Evolutionary conservation across 345 rosid species (phyloP).

Genomic region (Citrus cavaleriei): DNA sequence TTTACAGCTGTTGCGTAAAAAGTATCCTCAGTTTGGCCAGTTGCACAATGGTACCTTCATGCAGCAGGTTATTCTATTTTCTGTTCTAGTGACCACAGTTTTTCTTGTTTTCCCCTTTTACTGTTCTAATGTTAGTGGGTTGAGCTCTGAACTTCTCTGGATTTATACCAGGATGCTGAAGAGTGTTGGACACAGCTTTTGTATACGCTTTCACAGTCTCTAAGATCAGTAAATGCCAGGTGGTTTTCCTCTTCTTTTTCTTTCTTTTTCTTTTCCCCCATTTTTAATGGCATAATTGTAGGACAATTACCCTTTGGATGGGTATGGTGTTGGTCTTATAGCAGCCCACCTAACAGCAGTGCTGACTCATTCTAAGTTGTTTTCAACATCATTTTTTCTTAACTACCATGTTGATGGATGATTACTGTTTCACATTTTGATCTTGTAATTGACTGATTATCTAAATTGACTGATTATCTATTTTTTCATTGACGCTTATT

Average conservation of each 20-base stretch:
- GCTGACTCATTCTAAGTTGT: not conserved
- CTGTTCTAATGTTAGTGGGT: slow-evolving; percentile 1
- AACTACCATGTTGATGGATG: not conserved
- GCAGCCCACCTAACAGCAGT: not conserved
- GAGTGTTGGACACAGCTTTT: slow-evolving; percentile 98
- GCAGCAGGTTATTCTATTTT: slow-evolving; percentile 68
- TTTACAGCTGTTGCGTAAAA: slow-evolving; percentile 77
- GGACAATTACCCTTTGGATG: not conserved
- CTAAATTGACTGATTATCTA: not conserved
- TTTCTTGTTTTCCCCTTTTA: not conserved
- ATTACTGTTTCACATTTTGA: not conserved
- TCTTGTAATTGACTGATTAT: not conserved
- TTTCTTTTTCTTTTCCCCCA: not conserved
- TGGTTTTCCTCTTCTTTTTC: slow-evolving; percentile 15
- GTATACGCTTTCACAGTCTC: slow-evolving; percentile 88
- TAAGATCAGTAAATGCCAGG: slow-evolving; percentile 59
- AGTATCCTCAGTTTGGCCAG: slow-evolving; percentile 93
- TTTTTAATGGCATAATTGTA: not conserved
- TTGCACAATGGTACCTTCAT: slow-evolving; percentile 87
- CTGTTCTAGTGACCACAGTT: not conserved
- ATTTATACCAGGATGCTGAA: slow-evolving; percentile 79
- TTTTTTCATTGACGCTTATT: not conserved
- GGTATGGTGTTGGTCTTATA: not conserved
- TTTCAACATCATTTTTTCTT: not conserved
- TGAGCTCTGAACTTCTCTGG: slow-evolving; percentile 12